phyloP scores from a whole-genome alignment of 345 rosid genomes.

The Trapa bicornis region DNA sequence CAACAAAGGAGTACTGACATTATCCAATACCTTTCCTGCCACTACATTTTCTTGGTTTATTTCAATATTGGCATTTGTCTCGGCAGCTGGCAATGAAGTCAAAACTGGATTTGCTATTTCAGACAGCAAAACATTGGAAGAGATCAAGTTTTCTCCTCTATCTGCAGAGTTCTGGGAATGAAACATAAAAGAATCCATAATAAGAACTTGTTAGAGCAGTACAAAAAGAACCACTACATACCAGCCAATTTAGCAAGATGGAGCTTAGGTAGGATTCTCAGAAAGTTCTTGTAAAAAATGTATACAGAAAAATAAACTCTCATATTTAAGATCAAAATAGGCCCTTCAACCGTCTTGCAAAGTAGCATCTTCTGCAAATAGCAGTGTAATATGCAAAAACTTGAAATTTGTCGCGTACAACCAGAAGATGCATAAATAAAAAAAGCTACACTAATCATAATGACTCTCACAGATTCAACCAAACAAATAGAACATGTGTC shows the following conservation, averaged over 20 bases:
- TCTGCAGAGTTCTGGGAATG: conserved; percentile 33
- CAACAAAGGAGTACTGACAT: conserved; percentile 11
- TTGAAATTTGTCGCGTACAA: too few species aligned
- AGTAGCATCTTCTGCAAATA: neutral
- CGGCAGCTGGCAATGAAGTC: conserved; percentile 20
- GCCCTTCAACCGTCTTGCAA: neutral
- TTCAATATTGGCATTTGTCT: conserved; percentile 15
- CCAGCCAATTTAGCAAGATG: neutral
- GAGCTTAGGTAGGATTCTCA: neutral
- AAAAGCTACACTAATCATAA: neutral
- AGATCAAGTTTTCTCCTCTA: conserved; percentile 35
- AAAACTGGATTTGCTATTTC: conserved; percentile 22
- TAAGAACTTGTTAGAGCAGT: neutral
- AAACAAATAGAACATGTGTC: neutral
- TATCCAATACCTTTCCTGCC: conserved; percentile 17
- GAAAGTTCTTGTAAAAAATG: neutral
- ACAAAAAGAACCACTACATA: neutral
- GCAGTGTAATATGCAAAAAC: neutral
- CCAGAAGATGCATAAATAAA: neutral
- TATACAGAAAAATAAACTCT: neutral
- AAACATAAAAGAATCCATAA: conserved; percentile 11
- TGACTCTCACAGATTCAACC: neutral
- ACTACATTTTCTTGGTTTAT: conserved; percentile 16
- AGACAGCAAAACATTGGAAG: conserved; percentile 29
- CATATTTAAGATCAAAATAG: neutral